These are phyloP conservation scores for Talaromyces sp. DNA, from an alignment of 2,329 filamentous ascomycete species.

Conservation along the genomic window DNA sequence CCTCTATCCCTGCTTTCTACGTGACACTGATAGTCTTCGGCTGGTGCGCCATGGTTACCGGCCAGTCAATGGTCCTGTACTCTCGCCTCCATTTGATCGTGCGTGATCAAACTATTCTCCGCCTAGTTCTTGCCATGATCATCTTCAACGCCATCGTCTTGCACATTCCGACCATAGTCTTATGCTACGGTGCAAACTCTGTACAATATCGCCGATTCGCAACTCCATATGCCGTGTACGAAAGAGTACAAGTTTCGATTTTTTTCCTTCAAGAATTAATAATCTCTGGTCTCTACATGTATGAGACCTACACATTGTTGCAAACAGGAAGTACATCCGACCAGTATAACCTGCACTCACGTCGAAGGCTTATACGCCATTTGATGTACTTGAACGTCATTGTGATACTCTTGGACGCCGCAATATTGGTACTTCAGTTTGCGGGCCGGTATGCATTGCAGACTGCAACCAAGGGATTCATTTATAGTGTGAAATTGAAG, in stretches of 20 bases:
- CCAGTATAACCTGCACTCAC: too few species aligned
- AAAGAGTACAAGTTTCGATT: conserved; percentile 53
- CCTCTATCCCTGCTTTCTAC: conserved; percentile 34
- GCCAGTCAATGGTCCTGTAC: conserved; percentile 46
- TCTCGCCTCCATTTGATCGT: conserved; percentile 46
- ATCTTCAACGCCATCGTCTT: conserved; percentile 40
- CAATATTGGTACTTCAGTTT: too few species aligned
- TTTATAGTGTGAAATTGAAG: too few species aligned
- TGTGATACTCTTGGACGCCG: too few species aligned
- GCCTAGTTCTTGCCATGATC: conserved; percentile 43
- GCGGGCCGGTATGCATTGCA: too few species aligned
- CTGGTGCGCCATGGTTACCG: conserved; percentile 46
- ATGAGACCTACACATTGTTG: too few species aligned
- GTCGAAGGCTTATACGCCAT: too few species aligned
- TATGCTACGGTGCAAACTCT: conserved; percentile 42
- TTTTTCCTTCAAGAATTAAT: conserved; percentile 54
- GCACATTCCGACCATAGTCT: conserved; percentile 42
- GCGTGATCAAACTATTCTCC: conserved; percentile 33
- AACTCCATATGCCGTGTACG: conserved; percentile 43
- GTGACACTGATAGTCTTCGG: conserved; percentile 42
- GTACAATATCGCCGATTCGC: conserved; percentile 24
- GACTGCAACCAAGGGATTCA: too few species aligned
- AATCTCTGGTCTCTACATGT: conserved; percentile 51
- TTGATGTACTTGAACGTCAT: too few species aligned
- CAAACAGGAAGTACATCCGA: too few species aligned